Conservation (phyloP, 306 rosid genomes). For the Lathyrus sativus region DNA sequence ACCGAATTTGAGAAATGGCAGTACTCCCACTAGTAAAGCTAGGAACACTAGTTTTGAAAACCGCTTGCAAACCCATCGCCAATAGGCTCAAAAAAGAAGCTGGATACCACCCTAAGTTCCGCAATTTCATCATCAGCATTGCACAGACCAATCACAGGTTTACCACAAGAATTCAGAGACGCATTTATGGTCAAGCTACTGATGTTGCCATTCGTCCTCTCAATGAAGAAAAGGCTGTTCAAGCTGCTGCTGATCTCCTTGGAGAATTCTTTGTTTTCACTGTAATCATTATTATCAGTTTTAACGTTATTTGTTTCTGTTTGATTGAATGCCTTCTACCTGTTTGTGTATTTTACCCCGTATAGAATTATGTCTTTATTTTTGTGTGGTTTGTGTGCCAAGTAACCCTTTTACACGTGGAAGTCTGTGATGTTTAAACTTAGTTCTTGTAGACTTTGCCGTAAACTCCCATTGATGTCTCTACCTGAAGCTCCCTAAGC, state of each 20-base stretch:
- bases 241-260: slow-evolving; percentile 78
- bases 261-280: slow-evolving; percentile 79
- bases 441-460: background rate
- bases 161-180: slow-evolving; percentile 67
- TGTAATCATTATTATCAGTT: slow-evolving; percentile 37
- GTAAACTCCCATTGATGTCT: background rate
- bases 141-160: slow-evolving; percentile 71
- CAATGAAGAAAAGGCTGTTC: slow-evolving; percentile 81
- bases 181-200: slow-evolving; percentile 70
- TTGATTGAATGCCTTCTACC: slow-evolving; percentile 24
- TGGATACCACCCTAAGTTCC: slow-evolving; percentile 47
- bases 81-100: slow-evolving; percentile 53
- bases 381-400: background rate
- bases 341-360: slow-evolving; percentile 36
- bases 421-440: too few species aligned
- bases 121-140: slow-evolving; percentile 43
- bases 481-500: background rate
- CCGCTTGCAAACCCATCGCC: slow-evolving; percentile 53
- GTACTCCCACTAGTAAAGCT: slow-evolving; percentile 52
- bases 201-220: slow-evolving; percentile 71
- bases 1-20: slow-evolving; percentile 30
- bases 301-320: background rate
- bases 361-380: background rate
- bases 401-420: background rate
- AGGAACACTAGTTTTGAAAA: slow-evolving; percentile 44